Evolutionary conservation across 345 rosid genomes (phyloP), one percentile per base, ranked within the genome.

Genomic region (Citrus mangshanensis): DNA sequence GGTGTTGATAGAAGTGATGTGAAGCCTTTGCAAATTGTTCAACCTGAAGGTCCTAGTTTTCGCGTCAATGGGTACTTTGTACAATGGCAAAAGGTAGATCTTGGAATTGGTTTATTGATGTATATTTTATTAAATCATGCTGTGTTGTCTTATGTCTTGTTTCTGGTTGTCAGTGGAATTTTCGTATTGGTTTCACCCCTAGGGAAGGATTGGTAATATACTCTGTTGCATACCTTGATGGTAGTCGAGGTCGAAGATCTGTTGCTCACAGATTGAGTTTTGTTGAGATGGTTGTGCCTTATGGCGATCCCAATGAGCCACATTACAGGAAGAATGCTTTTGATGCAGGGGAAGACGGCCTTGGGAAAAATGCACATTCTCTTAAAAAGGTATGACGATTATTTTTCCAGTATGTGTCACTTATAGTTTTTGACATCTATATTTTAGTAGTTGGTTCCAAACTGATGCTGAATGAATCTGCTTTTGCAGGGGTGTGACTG

Each of bases 291-390:
- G 97, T 94, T 77, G 98, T 94, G 79, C 97, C 98, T 58, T 94
- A 94, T 85, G 98, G 98, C 10, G 98, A 94, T 87, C 98, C 98
- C 32, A 92, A 93, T 81, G 98, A 91, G 62, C 98, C 98, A 56
- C 98, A 94, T 81, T 94, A 93, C 85, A 82, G 95, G 76, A 94
- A 94, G 74, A 94, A 93, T 85, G 98, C 98, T n/a, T 94, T 94
- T 70, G 97, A 94, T 89, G 98, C 98, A 1, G 98, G 97, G 79
- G 97, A 94, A 85, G 98, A 94, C 80, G 98, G 98, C 70, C 95
- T 94, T 55, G 97, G 97, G 42, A 94, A 94, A 87, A 94, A 93
- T 63, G 97, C 98, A 14, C 98, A 94, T 84, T 91, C 98, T n/a
- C 96, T 94, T 79, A 94, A 92, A 84, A 93, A 89, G 92, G 98